phyloP scores from a whole-genome alignment of 2,329 filamentous ascomycete species.

The Pezizomycotina sp. region DNA sequence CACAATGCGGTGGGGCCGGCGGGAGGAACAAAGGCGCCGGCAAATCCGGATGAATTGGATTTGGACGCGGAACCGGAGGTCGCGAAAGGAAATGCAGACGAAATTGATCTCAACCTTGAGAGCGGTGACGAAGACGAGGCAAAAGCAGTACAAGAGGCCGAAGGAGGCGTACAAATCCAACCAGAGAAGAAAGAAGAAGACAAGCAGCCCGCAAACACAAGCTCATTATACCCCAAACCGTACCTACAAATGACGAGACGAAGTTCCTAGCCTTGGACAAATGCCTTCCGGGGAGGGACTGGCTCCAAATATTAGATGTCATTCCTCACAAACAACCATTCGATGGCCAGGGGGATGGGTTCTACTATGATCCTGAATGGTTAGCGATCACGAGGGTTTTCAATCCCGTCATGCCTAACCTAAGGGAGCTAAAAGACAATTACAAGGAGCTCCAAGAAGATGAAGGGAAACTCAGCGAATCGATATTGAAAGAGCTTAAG shows the following conservation, averaged over 20 bases:
- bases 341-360: conserved; percentile 35
- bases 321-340: conserved; percentile 28
- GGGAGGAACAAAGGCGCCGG: conserved; percentile 16
- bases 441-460: conserved; percentile 40
- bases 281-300: conserved; percentile 62
- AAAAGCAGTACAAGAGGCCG: conserved; percentile 13
- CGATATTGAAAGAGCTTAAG: conserved; percentile 50
- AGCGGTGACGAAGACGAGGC: conserved; percentile 33
- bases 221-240: conserved; percentile 28
- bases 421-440: conserved; percentile 45
- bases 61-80: conserved; percentile 10
- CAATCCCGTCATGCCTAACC: conserved; percentile 30
- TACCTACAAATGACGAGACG: conserved; percentile 48
- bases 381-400: conserved; percentile 81
- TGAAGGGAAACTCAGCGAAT: conserved; percentile 40
- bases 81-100: conserved; percentile 42
- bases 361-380: conserved; percentile 88
- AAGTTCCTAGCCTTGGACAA: conserved; percentile 86
- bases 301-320: conserved; percentile 61
- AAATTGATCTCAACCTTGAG: conserved; percentile 53
- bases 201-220: conserved; percentile 55
- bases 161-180: conserved; percentile 3
- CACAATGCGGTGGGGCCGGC: conserved; percentile 33
- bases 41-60: conserved; percentile 17
- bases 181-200: conserved; percentile 14